Base-by-base conservation (phyloP, 192 early-diverging fungal species). In the Gigaspora rosea region DNA sequence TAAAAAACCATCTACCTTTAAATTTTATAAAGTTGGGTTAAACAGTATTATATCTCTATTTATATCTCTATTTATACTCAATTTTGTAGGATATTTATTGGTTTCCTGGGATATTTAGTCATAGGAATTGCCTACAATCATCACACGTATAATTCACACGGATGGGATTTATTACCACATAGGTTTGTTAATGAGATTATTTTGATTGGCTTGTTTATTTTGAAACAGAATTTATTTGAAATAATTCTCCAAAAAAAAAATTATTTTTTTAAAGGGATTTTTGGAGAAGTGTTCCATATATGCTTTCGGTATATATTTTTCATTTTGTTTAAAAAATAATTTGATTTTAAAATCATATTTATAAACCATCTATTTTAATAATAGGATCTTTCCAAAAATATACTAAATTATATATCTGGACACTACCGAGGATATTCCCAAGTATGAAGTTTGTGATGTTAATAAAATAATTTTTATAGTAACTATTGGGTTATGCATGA, bases 91-190 rank as follows among this genome's bases (percentile, higher is more conserved):
- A 18, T 65, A 18, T n/a, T 65, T 46, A 32, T 65, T 35, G 36
- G 32, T 16, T 32, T 1, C 7, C 18, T 41, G 18, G 32, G 32
- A 12, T 65, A 65, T 65, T 65, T 65, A 9, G 18, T 32, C 12
- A 8, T 65, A 41, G 63, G 63, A 65, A 16, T 35, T 41, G 63
- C 35, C 9, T 65, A 65, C 36, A 65, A 65, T 46, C 36, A 65
- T 8, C 63, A 65, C 18, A 35, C 16, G 4, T 65, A 65, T 65
- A 65, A 41, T 16, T 32, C 63, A 65, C 63, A 65, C 18, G 63
- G 63, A 16, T 65, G 63, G 63, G 63, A 65, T 65, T 65, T 65
- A 47, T 41, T 65, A 41, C 63, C 63, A 7, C 32, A 65, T 65
- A 41, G 32, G 63, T 65, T 18, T 41, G 63, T 47, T 13, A 11